A percentile compares a stretch with the other conserved stretches of the same genome.
phyloP scores from a whole-genome alignment of 1,139 yeast species.

The Arxiozyma slooffiae region DNA sequence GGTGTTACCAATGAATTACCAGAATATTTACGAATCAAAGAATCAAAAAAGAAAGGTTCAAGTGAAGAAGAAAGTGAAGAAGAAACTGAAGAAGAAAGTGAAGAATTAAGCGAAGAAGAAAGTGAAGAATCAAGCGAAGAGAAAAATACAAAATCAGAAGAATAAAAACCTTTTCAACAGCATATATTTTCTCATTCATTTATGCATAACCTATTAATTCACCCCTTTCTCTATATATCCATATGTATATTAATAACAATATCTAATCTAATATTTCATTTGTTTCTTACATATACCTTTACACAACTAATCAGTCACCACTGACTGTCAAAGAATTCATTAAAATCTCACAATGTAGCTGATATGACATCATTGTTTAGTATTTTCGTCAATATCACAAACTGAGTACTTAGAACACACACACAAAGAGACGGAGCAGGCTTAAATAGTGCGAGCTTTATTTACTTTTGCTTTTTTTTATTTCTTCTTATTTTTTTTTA shows the following conservation, averaged over 20 bases:
- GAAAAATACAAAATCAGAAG: no score
- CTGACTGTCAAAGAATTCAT: neutral
- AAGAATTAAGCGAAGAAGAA: neutral
- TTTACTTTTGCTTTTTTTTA: no score
- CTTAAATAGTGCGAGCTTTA: no score
- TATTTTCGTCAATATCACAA: no score
- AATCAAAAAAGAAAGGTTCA: slow-evolving; percentile 10
- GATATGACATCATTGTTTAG: no score
- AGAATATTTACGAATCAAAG: slow-evolving; percentile 19
- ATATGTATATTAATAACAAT: no score
- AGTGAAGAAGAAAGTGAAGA: slow-evolving; percentile 5
- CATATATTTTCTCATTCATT: neutral
- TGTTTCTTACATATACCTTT: neutral
- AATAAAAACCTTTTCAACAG: no score
- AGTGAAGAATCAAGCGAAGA: neutral
- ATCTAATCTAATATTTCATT: no score
- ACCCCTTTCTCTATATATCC: neutral
- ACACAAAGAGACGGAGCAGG: no score
- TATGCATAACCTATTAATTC: neutral
- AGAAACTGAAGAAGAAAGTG: slow-evolving; percentile 7
- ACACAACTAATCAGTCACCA: neutral
- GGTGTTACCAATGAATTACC: slow-evolving; percentile 37
- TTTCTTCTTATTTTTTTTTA: neutral
- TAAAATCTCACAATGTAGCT: no score
- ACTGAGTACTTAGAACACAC: no score